Conservation (phyloP, 352 stramenopile species). For the Phytophthora parvispora region DNA sequence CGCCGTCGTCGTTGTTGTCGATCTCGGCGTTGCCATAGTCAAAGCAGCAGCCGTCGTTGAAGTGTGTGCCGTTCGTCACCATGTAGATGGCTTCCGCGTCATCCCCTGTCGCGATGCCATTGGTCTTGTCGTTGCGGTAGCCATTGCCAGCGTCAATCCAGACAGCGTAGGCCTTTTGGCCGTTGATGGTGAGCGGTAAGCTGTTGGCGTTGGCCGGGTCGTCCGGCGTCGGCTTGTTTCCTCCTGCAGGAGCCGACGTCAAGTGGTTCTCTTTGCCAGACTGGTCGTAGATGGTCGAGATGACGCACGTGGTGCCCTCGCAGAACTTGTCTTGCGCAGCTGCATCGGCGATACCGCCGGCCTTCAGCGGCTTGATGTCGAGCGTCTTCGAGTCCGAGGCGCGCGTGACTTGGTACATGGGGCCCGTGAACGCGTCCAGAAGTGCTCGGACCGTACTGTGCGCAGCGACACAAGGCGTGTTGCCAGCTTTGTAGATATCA, state of each 20-base stretch:
- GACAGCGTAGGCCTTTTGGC: conserved; percentile 20
- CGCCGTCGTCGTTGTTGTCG: conserved; percentile 24
- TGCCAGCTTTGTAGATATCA: conserved; percentile 29
- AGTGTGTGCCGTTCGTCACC: conserved; percentile 25
- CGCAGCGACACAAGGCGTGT: conserved; percentile 28
- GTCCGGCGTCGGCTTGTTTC: conserved; percentile 1
- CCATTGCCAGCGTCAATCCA: conserved; percentile 25
- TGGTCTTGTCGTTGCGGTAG: conserved; percentile 29
- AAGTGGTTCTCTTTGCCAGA: conserved; percentile 31
- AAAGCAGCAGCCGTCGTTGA: conserved; percentile 27
- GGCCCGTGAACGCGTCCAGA: conserved; percentile 8
- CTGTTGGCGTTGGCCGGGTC: conserved; percentile 15
- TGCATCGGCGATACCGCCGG: conserved; percentile 18
- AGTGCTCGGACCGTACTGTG: conserved; percentile 34
- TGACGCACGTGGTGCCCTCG: conserved; percentile 11
- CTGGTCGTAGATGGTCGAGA: conserved; percentile 35
- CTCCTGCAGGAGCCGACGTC: conserved; percentile 21
- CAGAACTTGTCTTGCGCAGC: conserved; percentile 29
- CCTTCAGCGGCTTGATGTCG: conserved; percentile 11
- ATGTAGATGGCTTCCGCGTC: conserved; percentile 35
- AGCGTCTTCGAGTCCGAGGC: conserved; percentile 16
- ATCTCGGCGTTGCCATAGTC: conserved; percentile 35
- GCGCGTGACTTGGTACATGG: conserved; percentile 34
- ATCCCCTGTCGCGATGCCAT: conserved; percentile 9
- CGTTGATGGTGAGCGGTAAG: conserved; percentile 16